phyloP scores from a whole-genome alignment of 2,329 filamentous ascomycete genomes.

The Hypomyces perniciosus region DNA sequence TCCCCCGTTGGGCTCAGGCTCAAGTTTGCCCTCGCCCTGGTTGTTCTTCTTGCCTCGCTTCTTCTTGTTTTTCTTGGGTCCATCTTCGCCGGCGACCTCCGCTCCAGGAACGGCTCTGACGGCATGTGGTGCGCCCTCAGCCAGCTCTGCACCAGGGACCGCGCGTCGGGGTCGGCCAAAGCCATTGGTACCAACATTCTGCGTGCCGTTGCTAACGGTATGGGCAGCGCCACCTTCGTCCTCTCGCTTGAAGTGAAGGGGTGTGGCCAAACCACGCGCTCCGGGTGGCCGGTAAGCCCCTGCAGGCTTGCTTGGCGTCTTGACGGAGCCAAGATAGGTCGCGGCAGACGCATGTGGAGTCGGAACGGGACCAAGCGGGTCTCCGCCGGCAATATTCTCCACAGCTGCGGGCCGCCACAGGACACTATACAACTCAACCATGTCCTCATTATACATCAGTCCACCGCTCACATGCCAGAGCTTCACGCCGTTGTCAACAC shows the following conservation, averaged over 20 bases:
- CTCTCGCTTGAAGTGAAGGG: constrained; percentile 93
- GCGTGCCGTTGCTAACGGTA: constrained; percentile 69
- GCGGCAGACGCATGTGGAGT: constrained; percentile 76
- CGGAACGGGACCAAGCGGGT: constrained; percentile 70
- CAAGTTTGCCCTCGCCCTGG: constrained; percentile 60
- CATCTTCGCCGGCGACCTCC: constrained; percentile 59
- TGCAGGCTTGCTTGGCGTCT: constrained; percentile 94
- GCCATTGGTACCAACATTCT: constrained; percentile 67
- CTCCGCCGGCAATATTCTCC: constrained; percentile 52
- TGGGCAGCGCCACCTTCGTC: constrained; percentile 93
- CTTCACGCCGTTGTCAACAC: constrained; percentile 94
- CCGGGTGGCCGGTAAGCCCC: constrained; percentile 94
- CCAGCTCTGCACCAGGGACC: constrained; percentile 80
- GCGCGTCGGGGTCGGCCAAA: constrained; percentile 71
- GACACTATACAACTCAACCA: constrained; percentile 89
- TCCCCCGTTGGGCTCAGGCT: constrained; percentile 39
- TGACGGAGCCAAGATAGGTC: constrained; percentile 75
- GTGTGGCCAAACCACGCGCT: constrained; percentile 80
- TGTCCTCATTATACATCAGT: constrained; percentile 93
- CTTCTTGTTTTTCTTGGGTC: constrained; percentile 96
- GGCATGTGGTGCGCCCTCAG: constrained; percentile 60
- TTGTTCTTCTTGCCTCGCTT: constrained; percentile 90
- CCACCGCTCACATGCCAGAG: constrained; percentile 87
- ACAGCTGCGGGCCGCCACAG: constrained; percentile 73
- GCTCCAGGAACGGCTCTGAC: constrained; percentile 61